These are phyloP conservation scores for Nakazawaea molendinolei DNA, from an alignment of 805 yeast species.

Conservation along the genomic window DNA sequence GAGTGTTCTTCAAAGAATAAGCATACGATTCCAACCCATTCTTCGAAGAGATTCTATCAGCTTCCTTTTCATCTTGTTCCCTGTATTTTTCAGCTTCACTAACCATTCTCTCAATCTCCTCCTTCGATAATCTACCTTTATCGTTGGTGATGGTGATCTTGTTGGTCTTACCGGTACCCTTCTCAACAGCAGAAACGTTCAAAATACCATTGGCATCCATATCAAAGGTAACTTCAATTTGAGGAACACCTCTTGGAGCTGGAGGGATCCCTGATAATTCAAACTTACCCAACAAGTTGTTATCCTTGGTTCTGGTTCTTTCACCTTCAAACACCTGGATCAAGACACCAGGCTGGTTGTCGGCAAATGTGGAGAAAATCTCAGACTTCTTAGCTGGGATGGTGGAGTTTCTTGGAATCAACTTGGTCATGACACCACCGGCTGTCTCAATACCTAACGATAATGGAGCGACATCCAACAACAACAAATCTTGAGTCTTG, in stretches of 20 bases:
- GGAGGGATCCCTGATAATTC: constrained; percentile 66
- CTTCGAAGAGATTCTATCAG: constrained; percentile 48
- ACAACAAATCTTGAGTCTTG: constrained; percentile 90
- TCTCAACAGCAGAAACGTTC: constrained; percentile 52
- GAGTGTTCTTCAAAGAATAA: constrained; percentile 44
- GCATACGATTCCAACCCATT: constrained; percentile 52
- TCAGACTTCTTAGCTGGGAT: constrained; percentile 74
- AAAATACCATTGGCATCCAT: constrained; percentile 77
- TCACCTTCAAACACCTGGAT: constrained; percentile 79
- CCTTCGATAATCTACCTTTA: constrained; percentile 50
- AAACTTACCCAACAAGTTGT: constrained; percentile 71
- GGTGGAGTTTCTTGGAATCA: constrained; percentile 71
- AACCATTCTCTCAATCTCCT: constrained; percentile 61
- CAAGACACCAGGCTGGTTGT: constrained; percentile 79
- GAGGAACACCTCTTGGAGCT: constrained; percentile 76
- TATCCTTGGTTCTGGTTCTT: constrained; percentile 69
- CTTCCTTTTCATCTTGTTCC: constrained; percentile 57
- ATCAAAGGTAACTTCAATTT: constrained; percentile 68
- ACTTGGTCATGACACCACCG: constrained; percentile 77
- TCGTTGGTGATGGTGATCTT: constrained; percentile 42
- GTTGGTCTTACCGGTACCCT: constrained; percentile 45
- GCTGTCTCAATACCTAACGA: constrained; percentile 80
- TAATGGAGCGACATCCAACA: constrained; percentile 93
- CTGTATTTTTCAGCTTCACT: constrained; percentile 57
- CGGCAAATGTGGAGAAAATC: constrained; percentile 74